These are phyloP conservation scores for Podospora conica DNA, from an alignment of 495 filamentous ascomycete species.

Conservation along the genomic window DNA sequence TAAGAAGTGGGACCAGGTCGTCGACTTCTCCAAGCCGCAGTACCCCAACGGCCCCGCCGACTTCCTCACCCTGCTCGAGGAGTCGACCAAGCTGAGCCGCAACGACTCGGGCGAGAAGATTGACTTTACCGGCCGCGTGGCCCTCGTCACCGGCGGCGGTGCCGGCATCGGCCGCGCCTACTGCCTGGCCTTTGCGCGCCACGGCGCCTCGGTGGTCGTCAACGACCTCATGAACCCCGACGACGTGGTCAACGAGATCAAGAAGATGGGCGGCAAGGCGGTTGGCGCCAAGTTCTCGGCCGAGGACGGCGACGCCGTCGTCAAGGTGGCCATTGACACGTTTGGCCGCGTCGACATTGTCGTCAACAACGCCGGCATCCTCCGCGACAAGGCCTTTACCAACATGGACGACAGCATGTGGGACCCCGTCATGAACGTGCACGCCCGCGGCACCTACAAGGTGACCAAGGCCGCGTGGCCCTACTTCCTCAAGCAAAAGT, in stretches of 20 bases:
- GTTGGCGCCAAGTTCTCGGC: constrained; percentile 90
- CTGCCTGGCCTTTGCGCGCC: constrained; percentile 82
- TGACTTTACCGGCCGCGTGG: constrained; percentile 86
- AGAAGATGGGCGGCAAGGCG: constrained; percentile 82
- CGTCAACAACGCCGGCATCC: constrained; percentile 96
- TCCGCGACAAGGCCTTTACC: constrained; percentile 94
- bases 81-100: constrained; percentile 70
- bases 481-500: constrained; percentile 97
- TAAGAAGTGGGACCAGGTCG: constrained; percentile 80
- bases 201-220: constrained; percentile 85
- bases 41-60: constrained; percentile 85
- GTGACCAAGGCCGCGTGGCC: constrained; percentile 98
- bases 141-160: constrained; percentile 87
- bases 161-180: constrained; percentile 90
- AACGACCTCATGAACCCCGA: constrained; percentile 96
- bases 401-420: constrained; percentile 96
- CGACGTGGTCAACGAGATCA: constrained; percentile 84
- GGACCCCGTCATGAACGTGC: constrained; percentile 88
- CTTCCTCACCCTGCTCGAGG: constrained; percentile 81
- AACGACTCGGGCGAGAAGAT: constrained; percentile 71
- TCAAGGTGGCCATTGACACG: constrained; percentile 88
- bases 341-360: constrained; percentile 92
- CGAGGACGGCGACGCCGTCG: constrained; percentile 87
- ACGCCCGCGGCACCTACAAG: constrained; percentile 94
- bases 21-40: constrained; percentile 77